These are phyloP conservation scores for Calonectria pteridis DNA, from an alignment of 2,329 filamentous ascomycete genomes.

Conservation along the genomic window DNA sequence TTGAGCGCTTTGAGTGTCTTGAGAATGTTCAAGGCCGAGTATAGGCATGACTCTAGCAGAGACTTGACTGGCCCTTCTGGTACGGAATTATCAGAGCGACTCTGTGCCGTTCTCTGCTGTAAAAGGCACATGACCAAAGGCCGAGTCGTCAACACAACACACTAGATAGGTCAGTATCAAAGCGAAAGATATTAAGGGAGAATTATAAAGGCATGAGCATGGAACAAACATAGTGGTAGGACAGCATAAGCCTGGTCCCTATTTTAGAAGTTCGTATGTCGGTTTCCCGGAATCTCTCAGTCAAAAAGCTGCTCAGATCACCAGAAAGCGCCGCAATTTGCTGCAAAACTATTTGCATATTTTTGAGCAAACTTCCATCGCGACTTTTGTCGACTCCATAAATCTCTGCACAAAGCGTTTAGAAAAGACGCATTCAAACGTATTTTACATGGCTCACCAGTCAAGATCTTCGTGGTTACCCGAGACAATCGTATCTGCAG, in stretches of 20 bases:
- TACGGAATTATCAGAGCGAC: not conserved
- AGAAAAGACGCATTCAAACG: too few relatives aligned
- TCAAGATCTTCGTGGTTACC: not conserved
- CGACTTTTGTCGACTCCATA: constrained; percentile 19
- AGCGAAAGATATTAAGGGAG: too few relatives aligned
- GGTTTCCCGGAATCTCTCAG: not conserved
- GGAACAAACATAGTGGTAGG: constrained; percentile 3
- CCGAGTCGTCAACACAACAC: constrained; percentile 13
- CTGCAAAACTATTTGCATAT: constrained; percentile 13
- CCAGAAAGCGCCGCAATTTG: not conserved
- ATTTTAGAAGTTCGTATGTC: constrained; percentile 3
- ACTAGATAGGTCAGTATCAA: not conserved
- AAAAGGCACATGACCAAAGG: constrained; percentile 10
- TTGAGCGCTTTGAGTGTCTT: constrained; percentile 6
- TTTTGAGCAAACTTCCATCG: constrained; percentile 13
- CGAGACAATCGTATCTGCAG: constrained; percentile 5
- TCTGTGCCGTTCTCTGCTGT: not conserved
- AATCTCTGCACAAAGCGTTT: not conserved
- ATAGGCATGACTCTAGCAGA: constrained; percentile 2
- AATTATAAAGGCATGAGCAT: not conserved
- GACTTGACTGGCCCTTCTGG: constrained; percentile 5
- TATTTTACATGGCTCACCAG: not conserved
- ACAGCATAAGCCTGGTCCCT: constrained; percentile 4
- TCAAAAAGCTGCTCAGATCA: not conserved
- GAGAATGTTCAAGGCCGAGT: constrained; percentile 10